These are phyloP conservation scores for Peniophora sp. DNA, from an alignment of 1,284 basidiomycete genomes.

Conservation along the genomic window DNA sequence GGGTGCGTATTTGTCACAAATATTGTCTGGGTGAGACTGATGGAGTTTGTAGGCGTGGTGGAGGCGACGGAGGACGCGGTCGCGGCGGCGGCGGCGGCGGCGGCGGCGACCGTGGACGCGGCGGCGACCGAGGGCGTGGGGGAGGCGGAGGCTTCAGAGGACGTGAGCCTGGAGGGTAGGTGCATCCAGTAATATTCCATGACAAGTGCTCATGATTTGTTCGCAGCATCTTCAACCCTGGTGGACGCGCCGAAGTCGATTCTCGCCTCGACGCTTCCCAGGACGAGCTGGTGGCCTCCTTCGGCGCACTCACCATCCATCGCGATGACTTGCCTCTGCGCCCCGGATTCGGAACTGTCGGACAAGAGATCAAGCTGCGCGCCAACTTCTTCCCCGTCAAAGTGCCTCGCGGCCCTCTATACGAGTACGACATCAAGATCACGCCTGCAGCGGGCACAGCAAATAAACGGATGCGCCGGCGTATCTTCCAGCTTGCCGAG, in stretches of 20 bases:
- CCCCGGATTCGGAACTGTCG: conserved; percentile 58
- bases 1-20: no score
- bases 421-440: conserved; percentile 64
- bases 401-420: conserved; percentile 51
- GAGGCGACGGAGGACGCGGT: conserved; percentile 23
- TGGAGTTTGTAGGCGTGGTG: conserved; percentile 5
- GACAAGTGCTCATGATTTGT: conserved; percentile 6
- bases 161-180: conserved; percentile 44
- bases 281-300: conserved; percentile 43
- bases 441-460: conserved; percentile 42
- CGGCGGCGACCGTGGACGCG: conserved; percentile 23
- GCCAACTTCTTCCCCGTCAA: conserved; percentile 71
- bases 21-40: neutral
- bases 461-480: conserved; percentile 49
- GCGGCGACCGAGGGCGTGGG: conserved; percentile 19
- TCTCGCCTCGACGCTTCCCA: conserved; percentile 53
- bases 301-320: conserved; percentile 33
- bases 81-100: conserved; percentile 17
- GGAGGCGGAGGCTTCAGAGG: conserved; percentile 14
- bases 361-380: conserved; percentile 53
- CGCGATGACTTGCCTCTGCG: conserved; percentile 53
- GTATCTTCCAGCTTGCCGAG: conserved; percentile 70
- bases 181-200: conserved; percentile 6
- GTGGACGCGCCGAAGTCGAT: conserved; percentile 45
- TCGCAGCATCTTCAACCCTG: conserved; percentile 45